phyloP scores from a whole-genome alignment of 2,329 filamentous ascomycete species.

The Colletotrichum chlorophyti region DNA sequence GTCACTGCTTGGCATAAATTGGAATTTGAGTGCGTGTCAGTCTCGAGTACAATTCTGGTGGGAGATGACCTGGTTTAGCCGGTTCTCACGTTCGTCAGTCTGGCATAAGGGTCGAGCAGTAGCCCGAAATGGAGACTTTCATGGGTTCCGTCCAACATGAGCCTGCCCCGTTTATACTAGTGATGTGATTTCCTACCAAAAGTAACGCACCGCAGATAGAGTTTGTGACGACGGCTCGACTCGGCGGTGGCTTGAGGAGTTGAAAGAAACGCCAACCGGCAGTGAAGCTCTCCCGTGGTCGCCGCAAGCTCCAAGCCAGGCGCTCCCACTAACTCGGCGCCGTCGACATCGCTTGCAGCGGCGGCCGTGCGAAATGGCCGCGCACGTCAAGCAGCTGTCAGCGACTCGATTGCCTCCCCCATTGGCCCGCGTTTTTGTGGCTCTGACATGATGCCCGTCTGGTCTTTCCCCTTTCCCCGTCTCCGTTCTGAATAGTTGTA shows the following conservation, averaged over 20 bases:
- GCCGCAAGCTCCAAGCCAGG: slow-evolving; percentile 2
- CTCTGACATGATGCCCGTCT: slow-evolving; percentile 7
- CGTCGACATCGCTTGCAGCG: slow-evolving; percentile 25
- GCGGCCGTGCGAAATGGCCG: slow-evolving; percentile 20
- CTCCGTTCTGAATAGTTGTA: not conserved
- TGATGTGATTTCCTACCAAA: not conserved
- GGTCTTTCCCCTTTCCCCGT: not conserved
- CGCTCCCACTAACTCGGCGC: slow-evolving; percentile 16
- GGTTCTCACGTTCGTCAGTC: not conserved
- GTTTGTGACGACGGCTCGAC: slow-evolving; percentile 1
- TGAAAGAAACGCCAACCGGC: slow-evolving; percentile 1
- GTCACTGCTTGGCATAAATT: slow-evolving; percentile 16
- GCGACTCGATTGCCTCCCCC: not conserved
- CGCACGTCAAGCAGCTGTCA: slow-evolving; percentile 22
- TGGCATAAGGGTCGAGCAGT: slow-evolving; percentile 3
- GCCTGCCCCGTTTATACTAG: no score
- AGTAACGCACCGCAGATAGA: slow-evolving; percentile 9
- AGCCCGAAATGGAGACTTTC: not conserved
- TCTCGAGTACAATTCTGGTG: not conserved
- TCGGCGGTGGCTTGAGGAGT: slow-evolving; percentile 7
- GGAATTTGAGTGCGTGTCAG: no score
- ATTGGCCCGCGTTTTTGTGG: not conserved
- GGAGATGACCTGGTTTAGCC: not conserved
- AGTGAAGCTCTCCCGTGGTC: slow-evolving; percentile 17
- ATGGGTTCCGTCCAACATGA: slow-evolving; percentile 1